A percentile compares a stretch with the other conserved stretches of the same genome.
Conservation (phyloP, 2,329 filamentous ascomycete genomes). For the Penicillium hesseltinei region DNA sequence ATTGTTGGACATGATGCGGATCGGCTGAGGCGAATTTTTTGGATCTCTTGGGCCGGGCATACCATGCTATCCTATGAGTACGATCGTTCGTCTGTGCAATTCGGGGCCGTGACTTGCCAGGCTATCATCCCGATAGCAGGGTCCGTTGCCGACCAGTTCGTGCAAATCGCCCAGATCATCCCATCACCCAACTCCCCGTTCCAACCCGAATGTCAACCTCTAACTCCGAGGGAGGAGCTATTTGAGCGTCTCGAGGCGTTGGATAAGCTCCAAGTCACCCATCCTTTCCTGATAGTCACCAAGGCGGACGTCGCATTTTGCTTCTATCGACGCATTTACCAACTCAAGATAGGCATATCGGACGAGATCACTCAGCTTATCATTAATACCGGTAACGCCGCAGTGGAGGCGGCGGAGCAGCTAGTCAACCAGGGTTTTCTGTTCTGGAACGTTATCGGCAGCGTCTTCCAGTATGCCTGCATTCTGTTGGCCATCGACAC, state of each 20-base stretch:
- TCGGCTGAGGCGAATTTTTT: conserved; percentile 34
- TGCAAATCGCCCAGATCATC: conserved; percentile 28
- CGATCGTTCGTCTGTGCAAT: conserved; percentile 29
- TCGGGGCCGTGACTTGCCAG: conserved; percentile 27
- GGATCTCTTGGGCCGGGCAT: conserved; percentile 35
- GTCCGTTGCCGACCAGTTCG: conserved; percentile 31
- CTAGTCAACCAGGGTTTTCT: conserved; percentile 25
- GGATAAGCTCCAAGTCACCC: conserved; percentile 13
- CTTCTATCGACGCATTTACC: conserved; percentile 35
- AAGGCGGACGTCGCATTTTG: conserved; percentile 33
- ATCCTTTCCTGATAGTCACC: conserved; percentile 31
- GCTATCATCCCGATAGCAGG: conserved; percentile 19
- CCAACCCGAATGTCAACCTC: conserved; percentile 14
- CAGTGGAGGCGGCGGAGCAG: conserved; percentile 24
- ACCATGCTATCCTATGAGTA: conserved; percentile 34
- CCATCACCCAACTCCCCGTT: conserved; percentile 29
- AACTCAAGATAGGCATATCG: conserved; percentile 24
- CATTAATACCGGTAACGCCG: conserved; percentile 25
- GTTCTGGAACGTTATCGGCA: conserved; percentile 34
- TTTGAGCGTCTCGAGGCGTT: conserved; percentile 26
- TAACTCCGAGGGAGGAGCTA: conserved; percentile 22
- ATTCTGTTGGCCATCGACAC: conserved; percentile 31
- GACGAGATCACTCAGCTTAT: conserved; percentile 23
- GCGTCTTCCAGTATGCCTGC: conserved; percentile 34
- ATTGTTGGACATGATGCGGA: conserved; percentile 30